These are phyloP conservation scores for Boletus insuetus DNA, from an alignment of 768 basidiomycete genomes.

Conservation along the genomic window DNA sequence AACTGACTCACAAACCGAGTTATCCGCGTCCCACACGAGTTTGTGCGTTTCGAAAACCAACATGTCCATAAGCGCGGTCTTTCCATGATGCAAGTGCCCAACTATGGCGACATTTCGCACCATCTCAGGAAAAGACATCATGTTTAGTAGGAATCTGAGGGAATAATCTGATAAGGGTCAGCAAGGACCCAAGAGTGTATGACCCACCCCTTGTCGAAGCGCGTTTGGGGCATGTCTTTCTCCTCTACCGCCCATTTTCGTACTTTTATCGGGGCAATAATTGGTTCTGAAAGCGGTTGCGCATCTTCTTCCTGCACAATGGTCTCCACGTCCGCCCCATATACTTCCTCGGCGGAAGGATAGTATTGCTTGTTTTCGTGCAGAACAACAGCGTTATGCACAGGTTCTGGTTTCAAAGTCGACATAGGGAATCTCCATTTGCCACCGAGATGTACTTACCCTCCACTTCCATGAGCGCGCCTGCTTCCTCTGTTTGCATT, in stretches of 20 bases:
- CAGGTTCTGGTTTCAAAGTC: conserved; percentile 52
- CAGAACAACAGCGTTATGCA: conserved; percentile 79
- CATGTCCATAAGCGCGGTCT: conserved; percentile 97
- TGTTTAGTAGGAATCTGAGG: conserved; percentile 82
- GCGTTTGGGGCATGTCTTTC: conserved; percentile 92
- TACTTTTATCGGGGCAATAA: conserved; percentile 92
- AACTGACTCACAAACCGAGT: conserved; percentile 55
- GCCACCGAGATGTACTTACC: conserved; percentile 42
- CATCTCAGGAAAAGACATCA: conserved; percentile 91
- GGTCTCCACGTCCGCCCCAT: conserved; percentile 92
- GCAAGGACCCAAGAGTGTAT: background rate
- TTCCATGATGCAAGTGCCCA: conserved; percentile 97
- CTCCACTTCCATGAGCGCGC: conserved; percentile 82
- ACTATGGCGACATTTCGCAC: conserved; percentile 95
- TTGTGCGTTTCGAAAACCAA: conserved; percentile 96
- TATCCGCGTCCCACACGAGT: conserved; percentile 89
- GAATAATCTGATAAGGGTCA: conserved; percentile 8
- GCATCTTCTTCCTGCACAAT: conserved; percentile 98
- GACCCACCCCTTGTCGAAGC: conserved; percentile 94
- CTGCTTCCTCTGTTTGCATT: conserved; percentile 53
- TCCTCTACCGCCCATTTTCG: conserved; percentile 94
- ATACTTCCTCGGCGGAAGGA: conserved; percentile 86
- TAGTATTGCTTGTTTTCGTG: conserved; percentile 99
- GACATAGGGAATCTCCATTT: background rate
- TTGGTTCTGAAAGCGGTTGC: conserved; percentile 92